Base-by-base conservation (phyloP, 805 yeast genomes). In the Pachysolen tannophilus region DNA sequence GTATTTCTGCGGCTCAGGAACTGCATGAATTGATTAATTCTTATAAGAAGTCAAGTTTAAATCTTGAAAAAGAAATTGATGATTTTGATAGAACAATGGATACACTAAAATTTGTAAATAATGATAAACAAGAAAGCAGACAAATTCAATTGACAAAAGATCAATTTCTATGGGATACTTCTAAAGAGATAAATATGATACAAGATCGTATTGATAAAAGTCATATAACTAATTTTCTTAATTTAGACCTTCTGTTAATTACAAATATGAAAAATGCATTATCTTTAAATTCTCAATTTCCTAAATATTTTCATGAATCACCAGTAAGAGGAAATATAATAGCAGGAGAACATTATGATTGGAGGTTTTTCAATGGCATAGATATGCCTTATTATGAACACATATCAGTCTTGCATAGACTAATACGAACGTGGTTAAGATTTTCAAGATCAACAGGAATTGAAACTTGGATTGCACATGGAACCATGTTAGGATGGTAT, bases 391-490 rank as follows among this genome's bases (percentile, higher is more conserved):
- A 50, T 42, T 52, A 41, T 48, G 63, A 63, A 32, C 56, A 56
- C 30, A 61, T 57, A 28, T 55, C 58, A 3, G 44, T 61, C 2
- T 46, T 69, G 16, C 78, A 73, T 45, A 58, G 75, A 13, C 39
- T 73, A 34, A 52, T 72, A 4, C 59, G 77, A 35, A 72, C 72
- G 3, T 75, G 74, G 63, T 58, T 74, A 26, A 56, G 67, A 31
- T 73, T 75, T 41, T 48, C 73, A 18, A 50, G 57, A 21, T 55
- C 65, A 3, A 53, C 63, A 30, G 74, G 73, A 2, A 42, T 75
- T 7, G 53, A 61, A 8, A 63, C 81, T 4, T 77, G 81, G 83
- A 58, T 77, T 6, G 81, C 81, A 1, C 83, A 78, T 49, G 86
- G 86, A 2, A 59, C 81, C 2, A 57, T 78, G 42, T 60, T 76